Evolutionary conservation across 768 basidiomycete species (phyloP).

Genomic region (Vararia minispora): DNA sequence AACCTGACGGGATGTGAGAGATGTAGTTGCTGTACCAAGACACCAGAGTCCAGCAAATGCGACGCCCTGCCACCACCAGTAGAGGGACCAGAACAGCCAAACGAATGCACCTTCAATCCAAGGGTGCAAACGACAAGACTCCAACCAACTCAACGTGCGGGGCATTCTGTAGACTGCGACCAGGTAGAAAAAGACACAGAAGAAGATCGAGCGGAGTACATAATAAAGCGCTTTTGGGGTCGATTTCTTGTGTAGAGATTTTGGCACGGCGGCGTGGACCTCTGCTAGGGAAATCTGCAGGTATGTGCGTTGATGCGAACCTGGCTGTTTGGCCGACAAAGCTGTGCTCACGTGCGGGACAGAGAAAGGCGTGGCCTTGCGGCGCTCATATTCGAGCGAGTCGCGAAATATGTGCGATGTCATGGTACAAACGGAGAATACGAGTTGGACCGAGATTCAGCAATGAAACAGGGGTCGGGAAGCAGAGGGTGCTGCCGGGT

Average conservation of each 20-base stretch:
- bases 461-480: too few species aligned
- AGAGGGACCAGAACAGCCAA: conserved; percentile 1
- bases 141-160: too few species aligned
- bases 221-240: conserved; percentile 3
- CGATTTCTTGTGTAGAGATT: conserved; percentile 2
- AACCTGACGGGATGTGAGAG: neutral
- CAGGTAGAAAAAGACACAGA: neutral
- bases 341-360: conserved; percentile 5
- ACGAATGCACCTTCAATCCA: too few species aligned
- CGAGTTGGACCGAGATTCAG: too few species aligned
- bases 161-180: too few species aligned
- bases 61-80: conserved; percentile 7
- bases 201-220: neutral
- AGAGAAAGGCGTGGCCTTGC: conserved; percentile 6
- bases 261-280: conserved; percentile 4
- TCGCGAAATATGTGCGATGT: conserved; percentile 4
- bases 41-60: conserved; percentile 4
- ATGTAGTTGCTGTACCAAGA: conserved; percentile 1
- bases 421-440: neutral
- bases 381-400: conserved; percentile 10
- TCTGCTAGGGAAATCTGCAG: conserved; percentile 7
- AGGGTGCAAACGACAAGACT: too few species aligned
- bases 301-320: neutral
- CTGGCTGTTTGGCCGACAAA: too few species aligned
- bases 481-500: too few species aligned